Evolutionary conservation across 1,284 basidiomycete genomes (phyloP).

Genomic region (Apiotrichum veenhuisii): DNA sequence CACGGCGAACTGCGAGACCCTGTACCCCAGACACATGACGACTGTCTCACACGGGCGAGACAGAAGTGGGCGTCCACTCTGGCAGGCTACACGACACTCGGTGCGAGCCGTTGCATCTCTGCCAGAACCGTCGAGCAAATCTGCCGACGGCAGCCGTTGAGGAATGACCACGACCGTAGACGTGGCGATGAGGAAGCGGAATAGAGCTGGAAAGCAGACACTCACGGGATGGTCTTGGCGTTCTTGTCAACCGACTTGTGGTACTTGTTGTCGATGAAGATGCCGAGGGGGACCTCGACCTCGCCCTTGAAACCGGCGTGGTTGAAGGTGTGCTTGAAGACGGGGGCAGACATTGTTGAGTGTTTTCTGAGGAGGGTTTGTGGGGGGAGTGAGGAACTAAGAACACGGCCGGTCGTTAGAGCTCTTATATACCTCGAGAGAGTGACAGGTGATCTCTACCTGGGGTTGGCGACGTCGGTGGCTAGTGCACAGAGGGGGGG

Average conservation of each 20-base stretch:
- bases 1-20: no score
- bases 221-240: conserved; percentile 47
- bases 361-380: conserved; percentile 2
- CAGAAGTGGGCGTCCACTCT: no score
- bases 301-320: conserved; percentile 64
- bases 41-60: no score
- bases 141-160: no score
- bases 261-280: conserved; percentile 81
- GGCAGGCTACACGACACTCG: no score
- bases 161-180: background rate
- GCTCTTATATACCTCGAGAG: conserved; percentile 11
- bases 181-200: background rate
- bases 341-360: conserved; percentile 20
- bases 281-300: conserved; percentile 63
- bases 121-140: no score
- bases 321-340: conserved; percentile 61
- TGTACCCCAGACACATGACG: conserved; percentile 64
- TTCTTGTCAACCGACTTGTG: conserved; percentile 61
- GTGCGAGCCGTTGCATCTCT: no score
- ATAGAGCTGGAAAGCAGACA: conserved; percentile 1
- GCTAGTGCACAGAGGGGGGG: no score
- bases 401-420: background rate
- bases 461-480: no score
- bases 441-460: no score
- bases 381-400: background rate